A percentile compares a stretch with the other conserved stretches of the same genome.
Evolutionary conservation across 805 yeast genomes (phyloP).

Genomic region (Candida alai): DNA sequence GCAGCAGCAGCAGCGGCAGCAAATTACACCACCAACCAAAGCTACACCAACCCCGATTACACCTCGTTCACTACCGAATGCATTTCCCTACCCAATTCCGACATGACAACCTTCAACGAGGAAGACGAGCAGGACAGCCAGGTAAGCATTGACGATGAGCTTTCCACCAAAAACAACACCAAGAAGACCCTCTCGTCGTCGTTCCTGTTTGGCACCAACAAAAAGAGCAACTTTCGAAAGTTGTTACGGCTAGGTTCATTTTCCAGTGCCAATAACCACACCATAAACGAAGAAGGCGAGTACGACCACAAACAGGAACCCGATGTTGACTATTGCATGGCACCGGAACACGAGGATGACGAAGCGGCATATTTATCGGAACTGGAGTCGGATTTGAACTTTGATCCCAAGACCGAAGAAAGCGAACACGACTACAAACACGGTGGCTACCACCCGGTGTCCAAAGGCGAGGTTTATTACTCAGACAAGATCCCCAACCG

Average conservation of each 20-base stretch:
- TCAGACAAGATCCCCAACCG: constrained; percentile 30
- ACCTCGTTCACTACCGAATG: constrained; percentile 34
- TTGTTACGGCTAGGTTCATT: constrained; percentile 10
- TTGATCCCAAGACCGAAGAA: constrained; percentile 42
- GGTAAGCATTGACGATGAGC: neutral
- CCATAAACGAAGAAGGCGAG: constrained; percentile 1
- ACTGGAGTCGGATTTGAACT: constrained; percentile 24
- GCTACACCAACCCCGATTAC: constrained; percentile 14
- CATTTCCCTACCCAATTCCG: constrained; percentile 34
- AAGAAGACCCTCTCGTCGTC: neutral
- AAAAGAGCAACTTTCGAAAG: constrained; percentile 7
- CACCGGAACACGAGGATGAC: constrained; percentile 8
- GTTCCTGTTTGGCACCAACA: no score
- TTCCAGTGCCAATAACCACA: constrained; percentile 1
- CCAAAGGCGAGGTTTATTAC: constrained; percentile 51
- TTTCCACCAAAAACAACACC: constrained; percentile 2
- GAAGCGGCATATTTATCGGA: constrained; percentile 18
- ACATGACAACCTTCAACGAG: constrained; percentile 25
- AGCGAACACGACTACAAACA: constrained; percentile 47
- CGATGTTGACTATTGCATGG: no score
- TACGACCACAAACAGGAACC: no score
- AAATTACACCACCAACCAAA: constrained; percentile 3
- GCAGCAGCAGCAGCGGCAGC: neutral
- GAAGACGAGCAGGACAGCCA: constrained; percentile 3
- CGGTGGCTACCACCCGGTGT: constrained; percentile 67